These are phyloP conservation scores for Hypoxylon cercidicola DNA, from an alignment of 495 filamentous ascomycete species.

Conservation along the genomic window DNA sequence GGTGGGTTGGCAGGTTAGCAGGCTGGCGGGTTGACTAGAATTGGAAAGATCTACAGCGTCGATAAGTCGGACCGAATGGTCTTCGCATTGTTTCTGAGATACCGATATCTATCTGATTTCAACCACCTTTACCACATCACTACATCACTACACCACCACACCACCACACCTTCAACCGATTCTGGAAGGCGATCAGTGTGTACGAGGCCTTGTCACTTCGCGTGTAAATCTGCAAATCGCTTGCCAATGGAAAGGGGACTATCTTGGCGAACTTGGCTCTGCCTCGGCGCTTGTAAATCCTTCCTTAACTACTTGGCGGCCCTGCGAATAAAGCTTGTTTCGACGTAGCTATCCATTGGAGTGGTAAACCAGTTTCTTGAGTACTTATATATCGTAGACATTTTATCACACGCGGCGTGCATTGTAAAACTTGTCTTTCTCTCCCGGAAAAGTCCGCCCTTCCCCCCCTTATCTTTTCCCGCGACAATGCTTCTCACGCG, in stretches of 20 bases:
- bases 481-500: constrained; percentile 11
- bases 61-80: constrained; percentile 28
- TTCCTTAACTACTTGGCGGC: constrained; percentile 26
- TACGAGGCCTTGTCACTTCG: neutral
- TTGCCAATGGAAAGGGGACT: constrained; percentile 17
- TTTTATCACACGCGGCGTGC: neutral
- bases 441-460: neutral
- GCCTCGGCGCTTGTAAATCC: constrained; percentile 29
- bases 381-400: no score
- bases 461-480: constrained; percentile 22
- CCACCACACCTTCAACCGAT: neutral
- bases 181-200: neutral
- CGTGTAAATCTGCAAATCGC: constrained; percentile 5
- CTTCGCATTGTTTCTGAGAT: neutral
- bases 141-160: no score
- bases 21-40: neutral
- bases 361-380: no score
- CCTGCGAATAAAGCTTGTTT: constrained; percentile 36
- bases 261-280: constrained; percentile 27
- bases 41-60: neutral
- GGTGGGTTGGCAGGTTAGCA: neutral
- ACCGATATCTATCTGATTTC: constrained; percentile 5
- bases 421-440: constrained; percentile 11
- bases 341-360: constrained; percentile 17
- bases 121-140: neutral